phyloP scores from a whole-genome alignment of 1,284 basidiomycete species.

The Vanrija sp. region DNA sequence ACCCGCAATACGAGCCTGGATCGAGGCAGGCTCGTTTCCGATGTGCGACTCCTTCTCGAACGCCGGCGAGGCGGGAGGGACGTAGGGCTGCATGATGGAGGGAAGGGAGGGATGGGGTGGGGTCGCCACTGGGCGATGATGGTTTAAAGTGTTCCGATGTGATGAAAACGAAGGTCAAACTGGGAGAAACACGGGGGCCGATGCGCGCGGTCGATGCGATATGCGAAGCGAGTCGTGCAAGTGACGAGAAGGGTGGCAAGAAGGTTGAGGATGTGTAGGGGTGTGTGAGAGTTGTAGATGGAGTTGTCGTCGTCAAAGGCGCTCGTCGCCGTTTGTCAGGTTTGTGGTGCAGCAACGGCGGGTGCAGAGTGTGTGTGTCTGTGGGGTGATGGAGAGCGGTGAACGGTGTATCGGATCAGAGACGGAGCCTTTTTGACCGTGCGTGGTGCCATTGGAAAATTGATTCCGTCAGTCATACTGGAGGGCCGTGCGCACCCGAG shows the following conservation, averaged over 20 bases:
- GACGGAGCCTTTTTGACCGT: no score
- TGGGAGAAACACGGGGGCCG: neutral
- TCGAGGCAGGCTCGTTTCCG: conserved; percentile 26
- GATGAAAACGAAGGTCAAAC: neutral
- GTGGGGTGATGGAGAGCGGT: no score
- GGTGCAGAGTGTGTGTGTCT: no score
- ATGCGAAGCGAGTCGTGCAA: neutral
- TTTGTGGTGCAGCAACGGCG: neutral
- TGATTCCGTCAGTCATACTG: no score
- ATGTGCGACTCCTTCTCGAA: conserved; percentile 45
- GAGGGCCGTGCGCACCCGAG: no score
- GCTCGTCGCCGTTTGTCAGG: neutral
- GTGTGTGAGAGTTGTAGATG: neutral
- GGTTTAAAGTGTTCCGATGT: neutral
- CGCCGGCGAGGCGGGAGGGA: conserved; percentile 32
- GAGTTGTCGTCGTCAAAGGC: neutral
- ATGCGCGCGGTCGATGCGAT: no score
- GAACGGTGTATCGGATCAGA: no score
- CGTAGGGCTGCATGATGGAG: conserved; percentile 40
- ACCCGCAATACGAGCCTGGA: conserved; percentile 33
- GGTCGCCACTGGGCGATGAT: neutral
- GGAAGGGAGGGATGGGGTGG: neutral
- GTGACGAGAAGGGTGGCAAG: neutral
- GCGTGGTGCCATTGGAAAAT: no score
- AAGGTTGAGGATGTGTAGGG: neutral